phyloP scores from a whole-genome alignment of 176 grass and related monocot species.

The Musa acuminata region DNA sequence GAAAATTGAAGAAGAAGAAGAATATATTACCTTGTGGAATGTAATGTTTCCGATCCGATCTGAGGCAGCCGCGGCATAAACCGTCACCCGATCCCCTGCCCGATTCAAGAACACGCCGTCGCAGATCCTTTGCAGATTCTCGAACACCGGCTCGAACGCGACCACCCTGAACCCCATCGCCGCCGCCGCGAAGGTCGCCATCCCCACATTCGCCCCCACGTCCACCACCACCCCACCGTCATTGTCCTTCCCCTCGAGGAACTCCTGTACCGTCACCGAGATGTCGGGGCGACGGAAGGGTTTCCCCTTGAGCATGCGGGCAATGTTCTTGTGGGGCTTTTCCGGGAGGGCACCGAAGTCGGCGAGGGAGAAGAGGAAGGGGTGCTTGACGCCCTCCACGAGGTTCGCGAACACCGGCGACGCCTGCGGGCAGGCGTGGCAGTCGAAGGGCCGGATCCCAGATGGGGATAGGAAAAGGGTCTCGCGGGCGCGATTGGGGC shows the following conservation, averaged over 20 bases:
- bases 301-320: constrained; percentile 71
- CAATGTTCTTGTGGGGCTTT: constrained; percentile 72
- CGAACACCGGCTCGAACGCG: constrained; percentile 70
- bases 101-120: constrained; percentile 67
- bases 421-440: constrained; percentile 67
- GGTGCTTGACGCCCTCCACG: constrained; percentile 63
- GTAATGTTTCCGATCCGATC: constrained; percentile 71
- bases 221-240: constrained; percentile 51
- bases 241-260: constrained; percentile 37
- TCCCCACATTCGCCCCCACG: constrained; percentile 81
- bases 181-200: constrained; percentile 73
- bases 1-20: background rate
- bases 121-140: constrained; percentile 82
- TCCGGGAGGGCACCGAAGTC: constrained; percentile 68
- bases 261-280: constrained; percentile 53
- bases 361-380: constrained; percentile 79
- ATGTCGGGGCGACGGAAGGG: constrained; percentile 81
- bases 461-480: background rate
- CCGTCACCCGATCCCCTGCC: constrained; percentile 33
- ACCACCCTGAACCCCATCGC: constrained; percentile 82
- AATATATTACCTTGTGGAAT: constrained; percentile 39
- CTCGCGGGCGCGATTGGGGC: constrained; percentile 5
- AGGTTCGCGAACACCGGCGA: constrained; percentile 78
- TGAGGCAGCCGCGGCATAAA: constrained; percentile 51
- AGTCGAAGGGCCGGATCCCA: constrained; percentile 47